Evolutionary conservation across 192 early-diverging fungal species (phyloP).

Genomic region (Coemansia sp.): DNA sequence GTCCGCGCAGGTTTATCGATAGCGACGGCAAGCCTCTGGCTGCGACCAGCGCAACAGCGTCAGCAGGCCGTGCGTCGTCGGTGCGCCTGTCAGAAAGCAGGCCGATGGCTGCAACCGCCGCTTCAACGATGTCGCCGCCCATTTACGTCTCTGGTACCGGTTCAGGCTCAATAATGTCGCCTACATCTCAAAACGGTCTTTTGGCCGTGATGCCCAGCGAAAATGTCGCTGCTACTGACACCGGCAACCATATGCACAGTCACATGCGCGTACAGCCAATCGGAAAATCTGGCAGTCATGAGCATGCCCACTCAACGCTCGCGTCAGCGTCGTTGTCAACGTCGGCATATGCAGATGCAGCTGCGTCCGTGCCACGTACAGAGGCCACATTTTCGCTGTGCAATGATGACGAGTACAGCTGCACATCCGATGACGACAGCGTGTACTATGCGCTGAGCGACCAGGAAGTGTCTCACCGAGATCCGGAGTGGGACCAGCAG

Average conservation of each 20-base stretch:
- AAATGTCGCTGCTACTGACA: not conserved
- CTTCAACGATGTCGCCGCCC: constrained; percentile 5
- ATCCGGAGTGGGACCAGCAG: constrained; percentile 42
- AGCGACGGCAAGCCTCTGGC: constrained; percentile 35
- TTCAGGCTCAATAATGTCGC: not conserved
- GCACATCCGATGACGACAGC: constrained; percentile 10
- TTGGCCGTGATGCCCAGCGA: constrained; percentile 7
- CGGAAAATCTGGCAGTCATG: not conserved
- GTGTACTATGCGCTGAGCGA: constrained; percentile 37
- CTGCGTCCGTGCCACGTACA: not conserved
- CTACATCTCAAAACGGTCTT: not conserved
- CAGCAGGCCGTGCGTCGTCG: not conserved
- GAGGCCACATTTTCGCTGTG: not conserved
- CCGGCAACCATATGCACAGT: not conserved
- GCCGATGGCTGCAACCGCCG: too few relatives aligned
- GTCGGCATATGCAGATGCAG: not conserved
- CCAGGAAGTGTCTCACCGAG: constrained; percentile 38
- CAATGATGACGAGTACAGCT: not conserved
- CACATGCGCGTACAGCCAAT: not conserved
- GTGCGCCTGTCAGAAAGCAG: not conserved
- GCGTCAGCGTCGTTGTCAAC: not conserved
- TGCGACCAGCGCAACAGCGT: constrained; percentile 1
- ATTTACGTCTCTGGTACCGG: not conserved
- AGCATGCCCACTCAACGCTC: not conserved
- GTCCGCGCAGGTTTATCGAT: constrained; percentile 41